Evolutionary conservation across 208 protist species (phyloP).

Genomic region (Endotrypanum monterogeii): DNA sequence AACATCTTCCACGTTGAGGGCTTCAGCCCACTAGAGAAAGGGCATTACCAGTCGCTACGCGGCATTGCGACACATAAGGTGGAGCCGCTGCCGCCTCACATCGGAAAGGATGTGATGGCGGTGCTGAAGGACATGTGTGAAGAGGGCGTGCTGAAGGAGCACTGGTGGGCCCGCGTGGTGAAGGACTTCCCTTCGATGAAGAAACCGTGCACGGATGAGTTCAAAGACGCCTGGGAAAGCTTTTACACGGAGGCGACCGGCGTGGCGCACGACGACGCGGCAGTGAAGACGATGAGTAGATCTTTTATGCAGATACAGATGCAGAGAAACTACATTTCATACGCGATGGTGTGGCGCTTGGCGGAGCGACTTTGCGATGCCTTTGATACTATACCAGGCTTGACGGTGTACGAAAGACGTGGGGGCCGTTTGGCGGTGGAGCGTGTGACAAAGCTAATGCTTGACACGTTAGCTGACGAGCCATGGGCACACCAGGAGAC

Average conservation of each 20-base stretch:
- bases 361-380: slow-evolving; percentile 77
- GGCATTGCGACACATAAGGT: slow-evolving; percentile 66
- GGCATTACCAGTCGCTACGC: slow-evolving; percentile 75
- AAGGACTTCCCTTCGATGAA: slow-evolving; percentile 81
- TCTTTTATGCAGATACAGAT: slow-evolving; percentile 83
- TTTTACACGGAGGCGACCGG: slow-evolving; percentile 72
- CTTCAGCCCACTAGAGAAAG: slow-evolving; percentile 66
- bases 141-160: slow-evolving; percentile 43
- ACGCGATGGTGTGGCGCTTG: slow-evolving; percentile 87
- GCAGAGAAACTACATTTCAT: slow-evolving; percentile 80
- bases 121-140: slow-evolving; percentile 59
- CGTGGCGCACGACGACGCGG: slow-evolving; percentile 76
- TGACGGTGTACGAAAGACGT: slow-evolving; percentile 52
- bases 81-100: slow-evolving; percentile 42
- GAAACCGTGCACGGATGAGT: slow-evolving; percentile 62
- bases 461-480: slow-evolving; percentile 87
- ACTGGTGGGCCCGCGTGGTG: slow-evolving; percentile 79
- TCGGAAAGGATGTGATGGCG: slow-evolving; percentile 46
- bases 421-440: slow-evolving; percentile 63
- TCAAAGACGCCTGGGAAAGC: slow-evolving; percentile 59
- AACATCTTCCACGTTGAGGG: slow-evolving; percentile 79
- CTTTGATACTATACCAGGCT: slow-evolving; percentile 41
- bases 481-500: slow-evolving; percentile 77
- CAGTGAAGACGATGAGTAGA: slow-evolving; percentile 50
- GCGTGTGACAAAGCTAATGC: slow-evolving; percentile 86